Percentiles rank a stretch among this genome's conserved stretches.
Evolutionary conservation across 805 yeast species (phyloP).

Genomic region (Starmerella apis): DNA sequence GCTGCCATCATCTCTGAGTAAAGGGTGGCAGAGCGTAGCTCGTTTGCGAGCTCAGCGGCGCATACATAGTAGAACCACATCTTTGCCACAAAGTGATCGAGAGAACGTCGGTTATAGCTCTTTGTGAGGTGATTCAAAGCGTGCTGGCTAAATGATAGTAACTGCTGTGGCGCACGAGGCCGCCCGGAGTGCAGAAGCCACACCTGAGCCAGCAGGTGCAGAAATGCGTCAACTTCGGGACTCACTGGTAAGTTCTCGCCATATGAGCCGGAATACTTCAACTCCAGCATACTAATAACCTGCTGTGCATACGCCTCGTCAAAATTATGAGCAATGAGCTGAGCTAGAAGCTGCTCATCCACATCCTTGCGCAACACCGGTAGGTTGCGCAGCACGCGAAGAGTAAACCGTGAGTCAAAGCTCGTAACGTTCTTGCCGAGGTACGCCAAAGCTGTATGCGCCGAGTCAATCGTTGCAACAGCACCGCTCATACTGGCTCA

Average conservation of each 20-base stretch:
- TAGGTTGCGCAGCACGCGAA: constrained; percentile 75
- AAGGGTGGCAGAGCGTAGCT: constrained; percentile 39
- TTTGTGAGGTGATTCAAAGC: constrained; percentile 35
- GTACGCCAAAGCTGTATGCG: constrained; percentile 32
- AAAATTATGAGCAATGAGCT: constrained; percentile 44
- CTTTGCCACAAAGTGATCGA: constrained; percentile 80
- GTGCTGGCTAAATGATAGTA: constrained; percentile 34
- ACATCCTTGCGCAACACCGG: constrained; percentile 62
- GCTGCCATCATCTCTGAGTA: constrained; percentile 63
- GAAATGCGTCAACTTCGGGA: constrained; percentile 72
- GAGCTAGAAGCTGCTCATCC: constrained; percentile 43
- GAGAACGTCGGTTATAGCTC: constrained; percentile 63
- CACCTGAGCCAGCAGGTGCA: constrained; percentile 69
- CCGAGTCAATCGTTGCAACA: constrained; percentile 13
- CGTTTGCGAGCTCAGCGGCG: constrained; percentile 51
- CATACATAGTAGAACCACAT: constrained; percentile 85
- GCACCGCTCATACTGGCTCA: constrained; percentile 8
- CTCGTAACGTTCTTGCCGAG: constrained; percentile 54
- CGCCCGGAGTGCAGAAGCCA: constrained; percentile 50
- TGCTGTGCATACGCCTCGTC: constrained; percentile 35
- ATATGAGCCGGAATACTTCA: constrained; percentile 26
- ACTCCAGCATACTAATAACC: constrained; percentile 35
- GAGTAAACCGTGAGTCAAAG: constrained; percentile 76
- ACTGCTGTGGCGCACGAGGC: constrained; percentile 43
- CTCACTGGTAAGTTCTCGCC: constrained; percentile 30